phyloP scores from a whole-genome alignment of 2,329 filamentous ascomycete genomes.

The Stenocarpella maydis region DNA sequence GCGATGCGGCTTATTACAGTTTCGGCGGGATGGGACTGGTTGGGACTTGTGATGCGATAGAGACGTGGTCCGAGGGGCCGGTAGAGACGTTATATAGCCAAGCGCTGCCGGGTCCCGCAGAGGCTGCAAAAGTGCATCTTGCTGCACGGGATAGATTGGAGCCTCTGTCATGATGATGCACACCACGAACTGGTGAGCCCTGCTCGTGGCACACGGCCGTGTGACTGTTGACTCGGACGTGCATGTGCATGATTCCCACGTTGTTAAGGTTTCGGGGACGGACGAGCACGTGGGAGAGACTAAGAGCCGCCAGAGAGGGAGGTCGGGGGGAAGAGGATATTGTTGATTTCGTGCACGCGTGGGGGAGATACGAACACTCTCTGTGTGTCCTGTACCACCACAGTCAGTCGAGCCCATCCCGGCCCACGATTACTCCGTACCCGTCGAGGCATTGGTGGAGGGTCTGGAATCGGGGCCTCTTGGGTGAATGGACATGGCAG shows the following conservation, averaged over 20 bases:
- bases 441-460: neutral
- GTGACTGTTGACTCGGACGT: constrained; percentile 18
- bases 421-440: neutral
- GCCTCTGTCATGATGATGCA: constrained; percentile 25
- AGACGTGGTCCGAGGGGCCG: neutral
- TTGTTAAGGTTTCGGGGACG: constrained; percentile 14
- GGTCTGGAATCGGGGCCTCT: neutral
- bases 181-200: constrained; percentile 13
- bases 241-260: constrained; percentile 27
- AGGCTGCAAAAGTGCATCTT: neutral
- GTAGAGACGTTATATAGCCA: constrained; percentile 22
- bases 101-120: constrained; percentile 5
- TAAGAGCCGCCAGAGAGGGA: neutral
- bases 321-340: neutral
- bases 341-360: neutral
- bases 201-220: constrained; percentile 16
- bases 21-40: constrained; percentile 19
- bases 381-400: too few relatives aligned
- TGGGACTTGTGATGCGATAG: neutral
- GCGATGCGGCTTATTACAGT: constrained; percentile 24
- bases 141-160: constrained; percentile 17
- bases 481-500: neutral
- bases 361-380: neutral
- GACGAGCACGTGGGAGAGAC: constrained; percentile 26
- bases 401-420: neutral